These are phyloP conservation scores for Pyrenochaeta sp. DNA, from an alignment of 2,329 filamentous ascomycete genomes.

Conservation along the genomic window DNA sequence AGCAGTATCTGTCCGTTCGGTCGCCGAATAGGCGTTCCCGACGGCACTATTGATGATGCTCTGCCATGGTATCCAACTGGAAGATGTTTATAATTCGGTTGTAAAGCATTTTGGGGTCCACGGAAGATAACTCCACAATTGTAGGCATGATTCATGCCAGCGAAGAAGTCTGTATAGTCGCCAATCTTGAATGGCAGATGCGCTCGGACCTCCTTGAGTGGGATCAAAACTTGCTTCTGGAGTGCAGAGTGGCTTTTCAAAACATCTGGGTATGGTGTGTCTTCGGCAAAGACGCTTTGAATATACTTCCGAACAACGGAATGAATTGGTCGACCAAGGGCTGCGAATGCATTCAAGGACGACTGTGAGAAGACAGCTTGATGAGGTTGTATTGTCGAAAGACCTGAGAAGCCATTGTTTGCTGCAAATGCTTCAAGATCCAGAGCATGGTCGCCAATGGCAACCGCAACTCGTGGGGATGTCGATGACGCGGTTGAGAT, in stretches of 20 bases:
- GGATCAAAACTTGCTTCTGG: slow-evolving; percentile 66
- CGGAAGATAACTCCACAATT: slow-evolving; percentile 77
- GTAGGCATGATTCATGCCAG: slow-evolving; percentile 79
- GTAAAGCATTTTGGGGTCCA: slow-evolving; percentile 74
- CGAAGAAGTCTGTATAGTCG: slow-evolving; percentile 89
- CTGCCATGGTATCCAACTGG: slow-evolving; percentile 85
- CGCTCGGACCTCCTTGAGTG: slow-evolving; percentile 66
- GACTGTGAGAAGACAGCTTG: slow-evolving; percentile 69
- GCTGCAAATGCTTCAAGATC: slow-evolving; percentile 71
- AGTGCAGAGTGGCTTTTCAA: slow-evolving; percentile 69
- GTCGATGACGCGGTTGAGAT: slow-evolving; percentile 69
- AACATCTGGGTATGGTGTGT: slow-evolving; percentile 67
- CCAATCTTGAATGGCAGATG: slow-evolving; percentile 81
- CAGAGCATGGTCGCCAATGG: slow-evolving; percentile 76
- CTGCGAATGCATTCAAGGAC: slow-evolving; percentile 77
- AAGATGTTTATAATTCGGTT: slow-evolving; percentile 82
- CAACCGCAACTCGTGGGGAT: slow-evolving; percentile 71
- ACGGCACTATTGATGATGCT: slow-evolving; percentile 77
- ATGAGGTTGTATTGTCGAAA: slow-evolving; percentile 66
- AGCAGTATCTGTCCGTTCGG: slow-evolving; percentile 78
- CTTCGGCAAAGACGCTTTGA: slow-evolving; percentile 69
- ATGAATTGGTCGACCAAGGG: slow-evolving; percentile 73
- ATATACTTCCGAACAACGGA: slow-evolving; percentile 73
- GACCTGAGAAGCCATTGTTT: slow-evolving; percentile 66
- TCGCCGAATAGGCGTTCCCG: slow-evolving; percentile 75